Conservation (phyloP, 2,329 filamentous ascomycete species). For the Sclerotinia subarctica region DNA sequence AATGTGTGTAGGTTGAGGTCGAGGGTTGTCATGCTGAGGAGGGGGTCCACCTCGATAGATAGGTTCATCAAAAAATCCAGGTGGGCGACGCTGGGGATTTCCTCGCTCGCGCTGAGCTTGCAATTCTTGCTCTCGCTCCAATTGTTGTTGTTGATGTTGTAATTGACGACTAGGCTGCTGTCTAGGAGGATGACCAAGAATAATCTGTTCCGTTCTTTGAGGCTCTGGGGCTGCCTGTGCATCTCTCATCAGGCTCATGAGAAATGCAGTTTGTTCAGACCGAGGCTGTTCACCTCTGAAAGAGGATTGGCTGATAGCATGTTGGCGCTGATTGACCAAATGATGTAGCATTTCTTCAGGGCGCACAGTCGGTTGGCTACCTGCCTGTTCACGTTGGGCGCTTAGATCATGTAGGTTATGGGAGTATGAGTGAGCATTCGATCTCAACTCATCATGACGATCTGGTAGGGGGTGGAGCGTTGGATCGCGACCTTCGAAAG, state of each 20-base stretch:
- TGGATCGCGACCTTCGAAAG: slow-evolving; percentile 46
- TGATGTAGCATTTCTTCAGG: slow-evolving; percentile 61
- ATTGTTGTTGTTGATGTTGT: slow-evolving; percentile 48
- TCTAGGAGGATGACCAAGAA: slow-evolving; percentile 46
- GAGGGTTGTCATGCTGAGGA: slow-evolving; percentile 36
- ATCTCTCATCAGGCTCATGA: slow-evolving; percentile 77
- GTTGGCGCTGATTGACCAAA: slow-evolving; percentile 57
- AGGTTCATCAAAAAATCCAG: slow-evolving; percentile 38
- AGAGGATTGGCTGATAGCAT: slow-evolving; percentile 50
- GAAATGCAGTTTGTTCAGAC: slow-evolving; percentile 70
- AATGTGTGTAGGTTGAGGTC: slow-evolving; percentile 60
- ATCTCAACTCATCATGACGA: slow-evolving; percentile 34
- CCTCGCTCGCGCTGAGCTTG: slow-evolving; percentile 35
- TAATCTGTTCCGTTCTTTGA: slow-evolving; percentile 51
- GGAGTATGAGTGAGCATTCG: slow-evolving; percentile 37
- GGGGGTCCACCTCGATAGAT: slow-evolving; percentile 30
- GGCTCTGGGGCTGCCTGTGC: slow-evolving; percentile 49
- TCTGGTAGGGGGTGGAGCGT: slow-evolving; percentile 42
- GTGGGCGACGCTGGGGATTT: slow-evolving; percentile 39
- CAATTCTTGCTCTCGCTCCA: slow-evolving; percentile 40
- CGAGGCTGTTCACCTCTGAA: slow-evolving; percentile 47
- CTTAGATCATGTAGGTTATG: slow-evolving; percentile 51
- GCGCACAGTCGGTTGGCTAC: slow-evolving; percentile 44
- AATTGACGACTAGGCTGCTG: slow-evolving; percentile 39
- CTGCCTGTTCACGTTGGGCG: slow-evolving; percentile 42